Evolutionary conservation across 805 yeast genomes (phyloP).

Genomic region (Tetrapisispora fleetii): DNA sequence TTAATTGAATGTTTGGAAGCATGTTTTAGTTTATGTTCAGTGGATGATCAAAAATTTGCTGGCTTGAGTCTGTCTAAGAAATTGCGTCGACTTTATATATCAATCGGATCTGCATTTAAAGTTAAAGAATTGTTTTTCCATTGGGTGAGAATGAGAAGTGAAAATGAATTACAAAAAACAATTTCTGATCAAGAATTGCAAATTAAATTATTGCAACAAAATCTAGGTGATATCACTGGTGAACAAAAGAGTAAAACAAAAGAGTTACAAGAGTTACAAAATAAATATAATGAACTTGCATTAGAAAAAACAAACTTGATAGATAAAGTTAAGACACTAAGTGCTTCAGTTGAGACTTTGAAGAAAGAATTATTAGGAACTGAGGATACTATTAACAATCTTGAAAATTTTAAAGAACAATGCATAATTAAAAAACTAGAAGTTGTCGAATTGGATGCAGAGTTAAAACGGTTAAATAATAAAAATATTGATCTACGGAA

Average conservation of each 20-base stretch:
- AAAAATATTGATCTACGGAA: not conserved
- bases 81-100: not conserved
- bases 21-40: slow-evolving; percentile 1
- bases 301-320: not conserved
- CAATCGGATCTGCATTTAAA: slow-evolving; percentile 1
- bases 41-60: not conserved
- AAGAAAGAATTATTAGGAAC: slow-evolving; percentile 1
- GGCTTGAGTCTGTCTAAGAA: not conserved
- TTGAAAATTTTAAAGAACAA: not conserved
- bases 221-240: too few species aligned
- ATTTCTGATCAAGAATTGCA: not conserved
- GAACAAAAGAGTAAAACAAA: not conserved
- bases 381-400: not conserved
- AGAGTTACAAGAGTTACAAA: not conserved
- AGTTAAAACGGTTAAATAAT: not conserved
- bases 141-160: not conserved
- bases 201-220: not conserved
- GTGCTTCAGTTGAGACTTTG: not conserved
- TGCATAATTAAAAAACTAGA: not conserved
- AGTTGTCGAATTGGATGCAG: not conserved
- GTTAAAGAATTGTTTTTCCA: not conserved
- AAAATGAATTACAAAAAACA: not conserved
- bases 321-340: not conserved
- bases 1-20: not conserved
- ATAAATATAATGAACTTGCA: not conserved